phyloP scores from a whole-genome alignment of 257 asterid species.

The Solanum habrochaites region DNA sequence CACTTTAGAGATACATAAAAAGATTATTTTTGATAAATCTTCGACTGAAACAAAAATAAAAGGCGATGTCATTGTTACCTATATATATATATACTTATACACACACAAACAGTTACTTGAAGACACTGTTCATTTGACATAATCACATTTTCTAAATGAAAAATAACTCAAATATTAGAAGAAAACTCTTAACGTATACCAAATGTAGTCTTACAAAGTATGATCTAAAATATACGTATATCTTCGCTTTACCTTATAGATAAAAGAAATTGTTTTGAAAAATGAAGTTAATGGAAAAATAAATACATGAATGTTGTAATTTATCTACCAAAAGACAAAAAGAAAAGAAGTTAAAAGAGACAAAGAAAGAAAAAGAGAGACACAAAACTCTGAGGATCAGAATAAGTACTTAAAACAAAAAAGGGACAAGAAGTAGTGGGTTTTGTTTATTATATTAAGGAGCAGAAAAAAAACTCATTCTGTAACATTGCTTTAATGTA shows the following conservation, averaged over 20 bases:
- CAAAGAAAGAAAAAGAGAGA: constrained; percentile 3
- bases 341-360: neutral
- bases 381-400: constrained; percentile 15
- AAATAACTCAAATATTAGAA: neutral
- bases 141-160: neutral
- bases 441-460: neutral
- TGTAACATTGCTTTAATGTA: constrained; percentile 31
- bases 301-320: neutral
- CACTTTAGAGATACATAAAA: no score
- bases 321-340: neutral
- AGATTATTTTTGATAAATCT: no score
- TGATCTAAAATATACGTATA: neutral
- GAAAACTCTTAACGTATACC: neutral
- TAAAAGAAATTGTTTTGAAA: neutral
- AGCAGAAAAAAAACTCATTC: constrained; percentile 1
- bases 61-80: no score
- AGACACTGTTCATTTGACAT: neutral
- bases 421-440: neutral
- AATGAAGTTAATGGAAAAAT: neutral
- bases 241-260: neutral
- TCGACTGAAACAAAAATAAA: rapidly evolving
- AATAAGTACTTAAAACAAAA: neutral
- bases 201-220: neutral
- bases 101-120: neutral
- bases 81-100: no score